These are phyloP conservation scores for Protomyces inouyei DNA, from an alignment of 1,139 yeast genomes.

Conservation along the genomic window DNA sequence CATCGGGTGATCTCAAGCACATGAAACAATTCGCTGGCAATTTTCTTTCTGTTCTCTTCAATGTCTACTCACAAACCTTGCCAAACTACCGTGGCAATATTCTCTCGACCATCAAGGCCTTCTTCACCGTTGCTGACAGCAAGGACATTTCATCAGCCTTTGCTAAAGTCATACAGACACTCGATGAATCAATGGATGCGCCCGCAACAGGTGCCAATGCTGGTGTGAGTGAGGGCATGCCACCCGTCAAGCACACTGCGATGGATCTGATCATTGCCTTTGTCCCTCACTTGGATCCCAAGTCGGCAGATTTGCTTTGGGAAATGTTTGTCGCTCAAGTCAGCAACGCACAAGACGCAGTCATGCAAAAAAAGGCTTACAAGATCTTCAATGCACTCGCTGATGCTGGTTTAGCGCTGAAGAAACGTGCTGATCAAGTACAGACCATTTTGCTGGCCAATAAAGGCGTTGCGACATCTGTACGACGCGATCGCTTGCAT, in stretches of 20 bases:
- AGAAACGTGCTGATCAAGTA: conserved; percentile 31
- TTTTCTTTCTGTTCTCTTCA: conserved; percentile 77
- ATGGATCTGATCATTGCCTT: conserved; percentile 85
- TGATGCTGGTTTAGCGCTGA: conserved; percentile 62
- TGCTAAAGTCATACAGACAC: conserved; percentile 73
- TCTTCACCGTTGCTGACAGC: conserved; percentile 62
- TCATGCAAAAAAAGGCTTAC: conserved; percentile 84
- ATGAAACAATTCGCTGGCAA: conserved; percentile 62
- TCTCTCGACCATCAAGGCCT: conserved; percentile 78
- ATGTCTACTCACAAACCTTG: conserved; percentile 79
- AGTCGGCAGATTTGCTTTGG: conserved; percentile 68
- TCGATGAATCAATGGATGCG: conserved; percentile 69
- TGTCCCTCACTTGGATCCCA: conserved; percentile 71
- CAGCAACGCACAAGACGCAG: conserved; percentile 51
- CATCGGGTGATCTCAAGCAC: conserved; percentile 56
- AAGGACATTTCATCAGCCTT: conserved; percentile 70
- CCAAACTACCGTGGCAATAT: conserved; percentile 81
- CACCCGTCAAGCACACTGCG: conserved; percentile 72
- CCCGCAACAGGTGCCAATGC: conserved; percentile 41
- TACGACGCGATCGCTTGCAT: conserved; percentile 49
- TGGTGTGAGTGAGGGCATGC: conserved; percentile 42
- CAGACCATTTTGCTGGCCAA: conserved; percentile 46
- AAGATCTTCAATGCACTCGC: conserved; percentile 63
- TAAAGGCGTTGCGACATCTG: conserved; percentile 9
- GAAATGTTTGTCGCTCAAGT: conserved; percentile 71